Evolutionary conservation across 768 basidiomycete genomes (phyloP), one percentile per base, ranked within the genome.

Genomic region (Stropharia rugosoannulata): DNA sequence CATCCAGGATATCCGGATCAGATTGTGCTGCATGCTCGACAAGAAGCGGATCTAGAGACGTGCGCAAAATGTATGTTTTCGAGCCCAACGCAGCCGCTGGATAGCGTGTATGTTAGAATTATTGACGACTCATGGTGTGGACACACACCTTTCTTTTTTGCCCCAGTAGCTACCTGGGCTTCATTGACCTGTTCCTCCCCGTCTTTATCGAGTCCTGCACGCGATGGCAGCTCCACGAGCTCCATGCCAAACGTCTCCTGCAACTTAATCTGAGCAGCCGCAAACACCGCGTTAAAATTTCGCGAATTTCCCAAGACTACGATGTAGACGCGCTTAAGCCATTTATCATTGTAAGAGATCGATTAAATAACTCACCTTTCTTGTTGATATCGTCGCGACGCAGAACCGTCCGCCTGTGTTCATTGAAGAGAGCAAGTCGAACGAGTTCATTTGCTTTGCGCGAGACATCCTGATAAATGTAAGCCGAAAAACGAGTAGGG

Each of bases 361-460:
- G 19, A 38, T 12, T 8, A 27, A 7, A 43, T 5, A 22, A 57
- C 9, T 48, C 53, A 87, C 95, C 84, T 78, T 90, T 90, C 73
- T 94, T 95, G 38, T 79, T 84, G 48, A 95, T 90, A 39, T 96
- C 93, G n/a, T 94, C 89, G 39, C 92, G 78, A 37, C 82, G 80
- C 47, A 97, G 69, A 2, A 84, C 77, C 10, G 73, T 69, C 49
- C 91, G 79, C 65, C 79, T 83, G 52, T 89, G 83, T 66, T 96
- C 93, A 4, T 76, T 78, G 68, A 94, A 95, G 40, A 98, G 75
- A 2, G 93, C 91, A 19, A 93, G 78, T 15, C 93, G 82, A 9
- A 89, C 90, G 32, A 96, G 79, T 49, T 86, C 84, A 47, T 80
- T 77, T 0, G 89, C 89, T 67, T 83, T 85, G 49, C 82, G 78